Conservation (phyloP, 768 basidiomycete species). For the Mycena chlorophos region DNA sequence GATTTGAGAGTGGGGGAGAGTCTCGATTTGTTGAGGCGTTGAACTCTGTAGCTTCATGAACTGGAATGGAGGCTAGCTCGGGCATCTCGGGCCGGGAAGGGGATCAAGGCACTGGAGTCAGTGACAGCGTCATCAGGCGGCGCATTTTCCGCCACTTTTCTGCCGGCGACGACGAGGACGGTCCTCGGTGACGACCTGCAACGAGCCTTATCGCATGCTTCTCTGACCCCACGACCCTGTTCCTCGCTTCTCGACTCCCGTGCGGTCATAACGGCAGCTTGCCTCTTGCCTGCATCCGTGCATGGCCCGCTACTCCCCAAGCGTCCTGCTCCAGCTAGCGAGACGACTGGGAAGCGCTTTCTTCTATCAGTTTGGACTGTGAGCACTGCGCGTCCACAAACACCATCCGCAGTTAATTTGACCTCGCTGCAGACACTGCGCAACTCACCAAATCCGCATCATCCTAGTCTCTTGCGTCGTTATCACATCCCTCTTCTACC, state of each 20-base stretch:
- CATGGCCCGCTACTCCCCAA: conserved; percentile 19
- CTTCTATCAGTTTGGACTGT: conserved; percentile 79
- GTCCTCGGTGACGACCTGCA: neutral
- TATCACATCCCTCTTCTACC: conserved; percentile 87
- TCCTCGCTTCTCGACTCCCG: conserved; percentile 17
- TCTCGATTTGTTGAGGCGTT: neutral
- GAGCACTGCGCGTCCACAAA: conserved; percentile 4
- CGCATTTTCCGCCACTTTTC: too few species aligned
- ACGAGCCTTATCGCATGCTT: conserved; percentile 17
- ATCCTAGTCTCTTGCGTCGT: conserved; percentile 86
- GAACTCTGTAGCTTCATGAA: neutral
- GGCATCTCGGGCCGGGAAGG: too few species aligned
- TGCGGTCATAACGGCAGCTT: conserved; percentile 13
- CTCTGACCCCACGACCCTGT: conserved; percentile 5
- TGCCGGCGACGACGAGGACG: neutral
- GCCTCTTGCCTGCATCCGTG: conserved; percentile 4
- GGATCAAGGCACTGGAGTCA: neutral
- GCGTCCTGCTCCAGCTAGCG: conserved; percentile 35
- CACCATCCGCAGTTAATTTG: conserved; percentile 11
- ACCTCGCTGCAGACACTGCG: conserved; percentile 66
- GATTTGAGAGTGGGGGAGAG: neutral
- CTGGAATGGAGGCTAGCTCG: too few species aligned
- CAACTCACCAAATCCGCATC: conserved; percentile 86
- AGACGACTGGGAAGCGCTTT: conserved; percentile 48
- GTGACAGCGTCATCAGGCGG: too few species aligned